phyloP scores from a whole-genome alignment of 2,329 filamentous ascomycete species.

The Akanthomyces dipterigenus region DNA sequence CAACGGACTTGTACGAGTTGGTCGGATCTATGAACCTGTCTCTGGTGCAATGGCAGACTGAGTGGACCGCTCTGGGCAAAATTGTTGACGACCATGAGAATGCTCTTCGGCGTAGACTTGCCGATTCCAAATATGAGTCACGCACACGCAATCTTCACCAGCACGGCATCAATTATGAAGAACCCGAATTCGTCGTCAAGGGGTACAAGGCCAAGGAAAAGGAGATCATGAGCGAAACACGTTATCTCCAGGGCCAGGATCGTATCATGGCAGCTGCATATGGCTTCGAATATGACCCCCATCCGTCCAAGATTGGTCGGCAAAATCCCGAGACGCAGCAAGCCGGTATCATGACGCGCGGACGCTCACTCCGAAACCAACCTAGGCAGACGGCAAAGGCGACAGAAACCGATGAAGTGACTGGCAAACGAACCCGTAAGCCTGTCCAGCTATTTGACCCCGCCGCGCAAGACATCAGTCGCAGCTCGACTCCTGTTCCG shows the following conservation, averaged over 20 bases:
- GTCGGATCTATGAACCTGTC: constrained; percentile 39
- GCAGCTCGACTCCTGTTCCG: constrained; percentile 43
- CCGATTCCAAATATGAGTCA: constrained; percentile 41
- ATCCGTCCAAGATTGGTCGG: constrained; percentile 48
- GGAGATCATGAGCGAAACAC: constrained; percentile 37
- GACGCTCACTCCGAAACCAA: constrained; percentile 48
- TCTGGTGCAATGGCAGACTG: constrained; percentile 46
- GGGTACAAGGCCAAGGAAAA: constrained; percentile 43
- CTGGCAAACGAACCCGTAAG: constrained; percentile 48
- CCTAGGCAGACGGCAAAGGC: constrained; percentile 52
- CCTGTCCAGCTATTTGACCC: constrained; percentile 45
- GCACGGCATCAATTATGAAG: constrained; percentile 37
- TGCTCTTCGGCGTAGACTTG: constrained; percentile 41
- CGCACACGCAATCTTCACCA: constrained; percentile 35
- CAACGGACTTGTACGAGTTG: constrained; percentile 37
- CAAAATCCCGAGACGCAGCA: constrained; percentile 53
- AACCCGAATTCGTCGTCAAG: constrained; percentile 48
- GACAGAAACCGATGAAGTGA: constrained; percentile 45
- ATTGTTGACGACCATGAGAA: constrained; percentile 53
- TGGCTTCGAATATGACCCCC: constrained; percentile 54
- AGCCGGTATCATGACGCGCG: constrained; percentile 43
- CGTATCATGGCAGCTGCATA: constrained; percentile 53
- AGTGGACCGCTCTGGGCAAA: constrained; percentile 44
- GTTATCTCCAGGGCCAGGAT: constrained; percentile 47
- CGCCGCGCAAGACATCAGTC: constrained; percentile 43